Percentiles rank a stretch among this genome's conserved stretches.
Conservation (phyloP, 2,329 filamentous ascomycete species). For the Aspergillus neotritici region DNA sequence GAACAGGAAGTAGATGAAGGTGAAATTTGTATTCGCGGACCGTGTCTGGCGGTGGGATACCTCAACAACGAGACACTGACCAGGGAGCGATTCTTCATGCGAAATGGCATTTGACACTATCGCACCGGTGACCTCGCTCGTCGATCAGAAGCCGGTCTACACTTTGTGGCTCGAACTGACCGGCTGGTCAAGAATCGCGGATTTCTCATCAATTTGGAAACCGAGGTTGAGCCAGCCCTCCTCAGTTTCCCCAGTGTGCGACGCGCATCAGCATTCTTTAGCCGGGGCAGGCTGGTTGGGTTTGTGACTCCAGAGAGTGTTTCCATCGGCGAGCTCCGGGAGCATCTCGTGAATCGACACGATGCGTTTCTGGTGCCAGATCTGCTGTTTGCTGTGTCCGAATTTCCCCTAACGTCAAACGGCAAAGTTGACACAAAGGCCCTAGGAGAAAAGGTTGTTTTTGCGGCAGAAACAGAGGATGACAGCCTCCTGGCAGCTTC, state of each 20-base stretch:
- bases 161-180: slow-evolving; percentile 26
- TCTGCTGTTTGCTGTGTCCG: neutral
- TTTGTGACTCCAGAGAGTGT: slow-evolving; percentile 1
- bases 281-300: neutral
- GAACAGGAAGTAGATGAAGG: slow-evolving; percentile 10
- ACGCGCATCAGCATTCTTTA: slow-evolving; percentile 10
- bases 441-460: neutral
- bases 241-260: slow-evolving; percentile 10
- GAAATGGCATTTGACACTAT: slow-evolving; percentile 15
- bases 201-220: slow-evolving; percentile 33
- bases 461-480: no score
- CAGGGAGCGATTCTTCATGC: slow-evolving; percentile 11
- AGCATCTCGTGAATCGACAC: neutral
- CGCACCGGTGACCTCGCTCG: slow-evolving; percentile 16
- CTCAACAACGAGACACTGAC: slow-evolving; percentile 14
- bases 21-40: slow-evolving; percentile 20
- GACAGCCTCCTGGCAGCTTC: no score
- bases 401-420: slow-evolving; percentile 4
- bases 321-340: neutral
- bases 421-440: slow-evolving; percentile 5
- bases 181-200: slow-evolving; percentile 30
- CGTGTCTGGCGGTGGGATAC: slow-evolving; percentile 19
- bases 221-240: slow-evolving; percentile 26
- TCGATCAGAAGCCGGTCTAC: slow-evolving; percentile 13
- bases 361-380: slow-evolving; percentile 13